Base-by-base conservation (phyloP, 75 land plant species). In the Chamaecyparis obtusa region DNA sequence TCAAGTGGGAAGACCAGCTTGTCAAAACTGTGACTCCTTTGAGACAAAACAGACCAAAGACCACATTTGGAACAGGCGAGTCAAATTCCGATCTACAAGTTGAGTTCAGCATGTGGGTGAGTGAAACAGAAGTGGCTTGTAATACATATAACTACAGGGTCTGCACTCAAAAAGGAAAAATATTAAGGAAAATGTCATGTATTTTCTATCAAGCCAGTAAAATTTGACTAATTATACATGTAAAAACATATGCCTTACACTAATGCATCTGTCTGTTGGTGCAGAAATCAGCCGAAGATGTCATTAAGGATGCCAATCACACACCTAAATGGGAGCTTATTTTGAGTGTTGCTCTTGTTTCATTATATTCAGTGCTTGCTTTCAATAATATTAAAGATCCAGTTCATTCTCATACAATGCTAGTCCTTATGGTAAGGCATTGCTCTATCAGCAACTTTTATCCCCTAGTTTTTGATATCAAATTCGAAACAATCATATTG, bases 61-160 rank as follows among this genome's bases (percentile, higher is more conserved):
- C 89, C 33, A 90, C 85, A 33, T 91, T 91, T 85, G 87, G 87
- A 16, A 37, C 84, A 17, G 83, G 86, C 11, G 86, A 83, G 14
- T 75, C 10, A 1, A 88, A 54, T 90, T 87, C 51, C 8, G 91
- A 91, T 74, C 86, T 90, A 44, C 92, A 91, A 35, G 75, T 91
- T 39, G 84, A 91, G 69, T 91, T 91, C 85, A 86, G 75, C 44
- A 88, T 86, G 86, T 91, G 92, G 92, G 92, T 91, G 77, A 60
- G 92, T 87, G 72, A 13, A 54, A 37, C 3, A 30, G 4, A 78
- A 71, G 87, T 21, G 37, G 87, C 44, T 21, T 54, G 27, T 57
- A 30, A 71, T 71, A 39, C 21, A 24, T 41, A 37, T 79, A 5
- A 41, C 15, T 79, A 79, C 82, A 17, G 43, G 27, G 0, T 17